Percentiles rank a stretch among this genome's conserved stretches.
Evolutionary conservation across 495 filamentous ascomycete species (phyloP).

Genomic region (Tuber aestivum): DNA sequence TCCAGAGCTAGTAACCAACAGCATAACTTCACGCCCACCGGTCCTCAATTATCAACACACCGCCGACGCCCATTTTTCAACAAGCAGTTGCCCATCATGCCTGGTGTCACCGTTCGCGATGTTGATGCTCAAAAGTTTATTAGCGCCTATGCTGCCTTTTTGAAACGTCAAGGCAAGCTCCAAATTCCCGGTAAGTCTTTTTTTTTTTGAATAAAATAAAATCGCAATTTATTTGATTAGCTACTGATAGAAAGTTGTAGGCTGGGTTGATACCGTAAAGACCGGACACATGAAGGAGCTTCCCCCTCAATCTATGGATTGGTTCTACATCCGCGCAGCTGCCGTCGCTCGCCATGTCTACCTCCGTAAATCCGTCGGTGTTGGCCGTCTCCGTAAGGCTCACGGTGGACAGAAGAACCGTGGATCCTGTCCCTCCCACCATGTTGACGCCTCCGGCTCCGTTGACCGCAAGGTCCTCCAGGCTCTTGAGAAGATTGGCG

Average conservation of each 20-base stretch:
- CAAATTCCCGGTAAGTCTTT: conserved; percentile 64
- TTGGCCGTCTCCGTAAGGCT: conserved; percentile 79
- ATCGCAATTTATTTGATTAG: not conserved
- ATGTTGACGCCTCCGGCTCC: conserved; percentile 88
- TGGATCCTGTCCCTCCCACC: conserved; percentile 80
- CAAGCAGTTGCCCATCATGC: conserved; percentile 55
- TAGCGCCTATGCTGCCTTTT: conserved; percentile 85
- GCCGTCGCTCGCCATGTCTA: conserved; percentile 96
- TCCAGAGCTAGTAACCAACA: not conserved
- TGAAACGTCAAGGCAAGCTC: conserved; percentile 98
- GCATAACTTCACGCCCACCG: not conserved
- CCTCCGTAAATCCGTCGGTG: conserved; percentile 97
- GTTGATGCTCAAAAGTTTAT: conserved; percentile 97
- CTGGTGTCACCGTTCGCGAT: conserved; percentile 81
- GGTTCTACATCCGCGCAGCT: conserved; percentile 98
- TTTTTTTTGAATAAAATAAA: conserved; percentile 54
- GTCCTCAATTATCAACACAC: not conserved
- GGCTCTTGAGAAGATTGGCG: conserved; percentile 96
- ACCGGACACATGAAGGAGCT: conserved; percentile 92
- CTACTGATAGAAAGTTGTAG: conserved; percentile 46
- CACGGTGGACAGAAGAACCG: conserved; percentile 97
- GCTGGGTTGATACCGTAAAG: conserved; percentile 99
- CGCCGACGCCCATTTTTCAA: not conserved
- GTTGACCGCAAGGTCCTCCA: conserved; percentile 96
- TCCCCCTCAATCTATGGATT: conserved; percentile 92